Evolutionary conservation across 495 filamentous ascomycete species (phyloP).

Genomic region (Cryomyces minteri): DNA sequence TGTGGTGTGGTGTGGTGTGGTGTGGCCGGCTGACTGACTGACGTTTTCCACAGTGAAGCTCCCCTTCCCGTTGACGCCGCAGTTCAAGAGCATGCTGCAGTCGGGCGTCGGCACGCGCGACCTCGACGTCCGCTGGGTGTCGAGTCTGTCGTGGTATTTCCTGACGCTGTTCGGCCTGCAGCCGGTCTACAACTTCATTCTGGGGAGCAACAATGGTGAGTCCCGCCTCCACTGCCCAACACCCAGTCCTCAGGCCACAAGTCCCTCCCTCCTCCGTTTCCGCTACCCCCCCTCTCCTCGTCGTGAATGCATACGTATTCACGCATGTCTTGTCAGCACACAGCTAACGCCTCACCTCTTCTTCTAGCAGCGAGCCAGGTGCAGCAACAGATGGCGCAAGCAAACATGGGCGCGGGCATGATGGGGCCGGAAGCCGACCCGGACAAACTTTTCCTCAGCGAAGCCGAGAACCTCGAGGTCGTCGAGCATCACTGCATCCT

Average conservation of each 20-base stretch:
- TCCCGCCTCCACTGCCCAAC: not conserved
- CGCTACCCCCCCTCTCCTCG: too few relatives aligned
- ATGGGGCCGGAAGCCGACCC: slow-evolving; percentile 91
- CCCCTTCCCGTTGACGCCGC: slow-evolving; percentile 93
- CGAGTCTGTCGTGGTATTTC: slow-evolving; percentile 96
- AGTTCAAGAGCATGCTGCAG: slow-evolving; percentile 98
- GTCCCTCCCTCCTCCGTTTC: too few relatives aligned
- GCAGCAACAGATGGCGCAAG: slow-evolving; percentile 77
- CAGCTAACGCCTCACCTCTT: not conserved
- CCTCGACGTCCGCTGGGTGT: slow-evolving; percentile 95
- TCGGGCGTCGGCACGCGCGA: slow-evolving; percentile 89
- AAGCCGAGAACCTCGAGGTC: slow-evolving; percentile 91
- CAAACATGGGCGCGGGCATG: slow-evolving; percentile 42
- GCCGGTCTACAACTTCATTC: slow-evolving; percentile 92
- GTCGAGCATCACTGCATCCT: slow-evolving; percentile 82
- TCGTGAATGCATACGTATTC: too few relatives aligned
- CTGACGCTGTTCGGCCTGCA: slow-evolving; percentile 90
- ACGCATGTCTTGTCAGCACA: too few relatives aligned
- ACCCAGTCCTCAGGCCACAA: too few relatives aligned
- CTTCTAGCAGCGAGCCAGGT: slow-evolving; percentile 79
- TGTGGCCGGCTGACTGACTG: not conserved
- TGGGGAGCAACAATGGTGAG: slow-evolving; percentile 88
- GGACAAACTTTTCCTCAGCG: slow-evolving; percentile 76
- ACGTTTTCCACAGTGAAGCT: slow-evolving; percentile 53
- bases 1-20: not conserved